Evolutionary conservation across 345 rosid genomes (phyloP).

Genomic region (Viola odorata): DNA sequence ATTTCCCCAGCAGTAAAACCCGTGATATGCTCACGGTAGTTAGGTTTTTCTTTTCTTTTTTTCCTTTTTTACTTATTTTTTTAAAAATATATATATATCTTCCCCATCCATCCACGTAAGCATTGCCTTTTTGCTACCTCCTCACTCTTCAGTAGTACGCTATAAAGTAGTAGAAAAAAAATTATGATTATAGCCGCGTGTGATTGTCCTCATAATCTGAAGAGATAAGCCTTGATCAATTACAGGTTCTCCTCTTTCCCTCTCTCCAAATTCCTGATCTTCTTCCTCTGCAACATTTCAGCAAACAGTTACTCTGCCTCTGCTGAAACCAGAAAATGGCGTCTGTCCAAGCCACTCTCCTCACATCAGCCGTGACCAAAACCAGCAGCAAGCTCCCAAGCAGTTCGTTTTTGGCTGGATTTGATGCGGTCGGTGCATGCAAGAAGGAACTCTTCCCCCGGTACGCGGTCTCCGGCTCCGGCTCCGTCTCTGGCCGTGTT

Average conservation of each 20-base stretch:
- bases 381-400: slow-evolving; percentile 46
- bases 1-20: no score
- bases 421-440: slow-evolving; percentile 35
- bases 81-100: no score
- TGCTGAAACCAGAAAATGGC: slow-evolving; percentile 44
- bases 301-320: background rate
- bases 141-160: no score
- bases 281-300: background rate
- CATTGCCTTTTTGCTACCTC: no score
- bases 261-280: background rate
- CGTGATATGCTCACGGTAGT: no score
- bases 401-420: slow-evolving; percentile 51
- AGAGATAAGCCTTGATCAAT: background rate
- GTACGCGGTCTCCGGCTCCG: background rate
- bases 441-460: slow-evolving; percentile 39
- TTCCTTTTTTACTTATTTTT: no score
- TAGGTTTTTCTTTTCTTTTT: no score
- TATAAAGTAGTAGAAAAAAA: no score
- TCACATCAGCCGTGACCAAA: slow-evolving; percentile 50
- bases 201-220: background rate
- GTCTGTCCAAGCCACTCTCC: slow-evolving; percentile 46
- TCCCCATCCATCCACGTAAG: no score
- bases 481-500: no score
- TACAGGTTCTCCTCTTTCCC: background rate
- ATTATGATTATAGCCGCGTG: no score